Evolutionary conservation across 345 rosid genomes (phyloP).

Genomic region (Heritiera fomes): DNA sequence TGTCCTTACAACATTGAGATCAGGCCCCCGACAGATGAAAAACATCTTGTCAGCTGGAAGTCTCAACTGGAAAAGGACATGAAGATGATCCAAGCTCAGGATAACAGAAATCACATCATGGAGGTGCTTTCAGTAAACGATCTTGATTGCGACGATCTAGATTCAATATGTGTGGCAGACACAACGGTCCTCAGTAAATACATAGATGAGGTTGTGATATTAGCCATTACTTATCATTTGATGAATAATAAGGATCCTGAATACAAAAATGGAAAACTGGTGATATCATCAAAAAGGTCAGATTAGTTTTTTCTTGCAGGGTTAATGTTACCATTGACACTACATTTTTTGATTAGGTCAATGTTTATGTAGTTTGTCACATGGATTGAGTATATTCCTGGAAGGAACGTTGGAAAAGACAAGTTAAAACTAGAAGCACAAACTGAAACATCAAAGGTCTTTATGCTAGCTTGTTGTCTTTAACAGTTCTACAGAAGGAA

Average conservation of each 20-base stretch:
- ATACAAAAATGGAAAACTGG: slow-evolving; percentile 80
- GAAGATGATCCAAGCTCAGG: slow-evolving; percentile 89
- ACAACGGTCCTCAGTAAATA: slow-evolving; percentile 71
- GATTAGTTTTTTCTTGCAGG: not conserved
- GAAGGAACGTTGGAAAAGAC: slow-evolving; percentile 51
- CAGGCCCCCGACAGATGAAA: slow-evolving; percentile 82
- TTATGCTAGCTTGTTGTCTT: not conserved
- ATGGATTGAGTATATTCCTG: slow-evolving; percentile 76
- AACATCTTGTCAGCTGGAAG: slow-evolving; percentile 81
- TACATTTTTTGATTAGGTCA: slow-evolving; percentile 17
- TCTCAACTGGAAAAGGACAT: slow-evolving; percentile 89
- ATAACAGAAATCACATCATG: slow-evolving; percentile 80
- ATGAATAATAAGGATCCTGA: slow-evolving; percentile 76
- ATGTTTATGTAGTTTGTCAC: slow-evolving; percentile 63
- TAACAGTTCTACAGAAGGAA: not conserved
- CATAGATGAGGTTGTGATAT: slow-evolving; percentile 88
- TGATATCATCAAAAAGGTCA: slow-evolving; percentile 78
- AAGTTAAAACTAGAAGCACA: slow-evolving; percentile 52
- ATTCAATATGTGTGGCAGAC: slow-evolving; percentile 62
- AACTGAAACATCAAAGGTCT: slow-evolving; percentile 45
- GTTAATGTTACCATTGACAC: not conserved
- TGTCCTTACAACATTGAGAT: slow-evolving; percentile 92
- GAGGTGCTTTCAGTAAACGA: slow-evolving; percentile 90
- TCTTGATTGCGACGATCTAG: slow-evolving; percentile 84
- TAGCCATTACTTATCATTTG: slow-evolving; percentile 83